Base-by-base conservation (phyloP, 345 rosid species). In the Camelina neglecta region DNA sequence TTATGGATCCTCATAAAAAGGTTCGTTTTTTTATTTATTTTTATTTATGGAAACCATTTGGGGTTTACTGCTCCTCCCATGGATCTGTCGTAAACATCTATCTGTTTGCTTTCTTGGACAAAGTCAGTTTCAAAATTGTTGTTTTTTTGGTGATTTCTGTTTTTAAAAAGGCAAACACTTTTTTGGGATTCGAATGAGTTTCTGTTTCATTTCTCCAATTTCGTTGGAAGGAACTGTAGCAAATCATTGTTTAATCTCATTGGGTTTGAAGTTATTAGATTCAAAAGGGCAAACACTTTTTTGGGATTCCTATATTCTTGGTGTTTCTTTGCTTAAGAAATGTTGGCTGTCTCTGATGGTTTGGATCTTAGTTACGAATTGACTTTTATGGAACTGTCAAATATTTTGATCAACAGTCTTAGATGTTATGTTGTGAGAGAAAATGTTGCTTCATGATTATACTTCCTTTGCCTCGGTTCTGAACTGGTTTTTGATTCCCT, bases 1-100 rank as follows among this genome's bases (percentile, higher is more conserved):
- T 71, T 21, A 94, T 94, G 97, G 89, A 89, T 85, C 75, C 85
- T 77, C 91, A 81, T 38, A 90, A 83, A 79, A 90, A 94, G 96
- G 98, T 90, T 60, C 11, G 11, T 12, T 65, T 38, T 82, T 69
- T 71, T 20, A 18, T 12, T 82, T 69, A 65, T n/a, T 13, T 11
- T 4, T 1, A 21, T 23, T 47, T 3, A 10, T 7, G 7, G 0
- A 48, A 48, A 10, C 20, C n/a, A 10, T 42, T 62, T 6, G 42
- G 67, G 29, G 23, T 26, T 16, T 11, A 9, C 20, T 54, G 11
- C 35, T 42, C 33, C 2, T 1, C 11, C 29, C 29, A 26, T 77
- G 80, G 76, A 71, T 77, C 72, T 70, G 45, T 61, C 9, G 47
- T 57, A 59, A 59, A 65, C 65, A 2, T 57, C 11, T 39, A 3